Conservation (phyloP, 2,329 filamentous ascomycete genomes). For the Talaromyces sp. region DNA sequence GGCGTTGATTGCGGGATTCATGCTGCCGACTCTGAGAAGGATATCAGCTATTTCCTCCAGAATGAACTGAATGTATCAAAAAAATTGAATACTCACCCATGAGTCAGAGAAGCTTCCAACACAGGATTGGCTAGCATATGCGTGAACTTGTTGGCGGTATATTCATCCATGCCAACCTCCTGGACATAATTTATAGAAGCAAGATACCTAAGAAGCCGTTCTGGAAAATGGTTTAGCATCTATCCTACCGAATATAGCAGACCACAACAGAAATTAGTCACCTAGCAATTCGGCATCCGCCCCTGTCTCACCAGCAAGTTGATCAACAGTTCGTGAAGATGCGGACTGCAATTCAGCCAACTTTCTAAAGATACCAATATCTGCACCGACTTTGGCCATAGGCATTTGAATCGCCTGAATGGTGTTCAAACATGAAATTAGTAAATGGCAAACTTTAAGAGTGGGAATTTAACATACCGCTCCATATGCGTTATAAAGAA, state of each 20-base stretch:
- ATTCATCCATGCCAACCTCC: conserved; percentile 20
- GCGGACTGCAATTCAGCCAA: conserved; percentile 8
- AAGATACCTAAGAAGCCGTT: conserved; percentile 26
- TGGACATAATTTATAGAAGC: conserved; percentile 21
- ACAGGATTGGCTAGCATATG: conserved; percentile 19
- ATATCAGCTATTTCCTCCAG: too few relatives aligned
- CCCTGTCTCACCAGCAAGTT: conserved; percentile 18
- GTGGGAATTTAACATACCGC: background rate
- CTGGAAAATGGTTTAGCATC: background rate
- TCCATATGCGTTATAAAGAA: conserved; percentile 1
- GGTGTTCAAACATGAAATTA: background rate
- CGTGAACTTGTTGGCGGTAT: conserved; percentile 23
- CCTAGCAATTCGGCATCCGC: conserved; percentile 19
- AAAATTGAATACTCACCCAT: conserved; percentile 16
- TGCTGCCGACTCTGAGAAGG: conserved; percentile 16
- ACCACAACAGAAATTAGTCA: background rate
- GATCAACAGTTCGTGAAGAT: conserved; percentile 17
- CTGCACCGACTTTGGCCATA: conserved; percentile 19
- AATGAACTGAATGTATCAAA: too few relatives aligned
- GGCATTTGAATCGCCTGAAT: conserved; percentile 21
- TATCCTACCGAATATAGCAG: background rate
- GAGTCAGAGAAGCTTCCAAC: conserved; percentile 21
- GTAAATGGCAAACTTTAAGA: background rate
- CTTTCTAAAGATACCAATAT: conserved; percentile 23
- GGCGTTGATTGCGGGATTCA: conserved; percentile 21